These are phyloP conservation scores for Agapanthus africanus DNA, from an alignment of 106 monocot species.

Conservation along the genomic window DNA sequence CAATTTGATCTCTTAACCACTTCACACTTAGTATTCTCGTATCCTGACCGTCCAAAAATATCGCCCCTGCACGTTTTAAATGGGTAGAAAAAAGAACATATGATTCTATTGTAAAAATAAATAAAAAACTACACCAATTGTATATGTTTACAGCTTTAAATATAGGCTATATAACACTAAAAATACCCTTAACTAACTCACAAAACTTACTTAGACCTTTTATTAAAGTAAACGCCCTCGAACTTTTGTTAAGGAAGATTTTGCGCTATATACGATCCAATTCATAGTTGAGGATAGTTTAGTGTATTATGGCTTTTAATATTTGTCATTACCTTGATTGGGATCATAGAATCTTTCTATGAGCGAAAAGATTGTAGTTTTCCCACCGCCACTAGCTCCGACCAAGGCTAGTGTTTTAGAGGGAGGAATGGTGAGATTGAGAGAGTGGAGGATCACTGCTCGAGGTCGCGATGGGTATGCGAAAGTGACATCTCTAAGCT, in stretches of 20 bases:
- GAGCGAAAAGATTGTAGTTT: conserved; percentile 42
- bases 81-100: too few relatives aligned
- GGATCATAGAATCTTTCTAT: conserved; percentile 46
- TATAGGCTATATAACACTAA: too few relatives aligned
- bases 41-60: conserved; percentile 38
- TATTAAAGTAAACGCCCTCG: too few relatives aligned
- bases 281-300: too few relatives aligned
- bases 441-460: conserved; percentile 14
- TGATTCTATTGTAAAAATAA: too few relatives aligned
- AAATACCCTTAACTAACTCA: too few relatives aligned
- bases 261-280: too few relatives aligned
- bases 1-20: conserved; percentile 38
- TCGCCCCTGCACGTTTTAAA: conserved; percentile 23
- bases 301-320: too few relatives aligned
- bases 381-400: conserved; percentile 36
- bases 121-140: too few relatives aligned
- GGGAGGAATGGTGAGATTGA: conserved; percentile 23
- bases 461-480: conserved; percentile 29
- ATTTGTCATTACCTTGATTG: conserved; percentile 14
- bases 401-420: conserved; percentile 33
- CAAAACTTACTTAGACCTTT: too few relatives aligned
- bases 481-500: conserved; percentile 27
- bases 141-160: too few relatives aligned
- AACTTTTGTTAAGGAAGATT: too few relatives aligned
- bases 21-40: conserved; percentile 18